These are phyloP conservation scores for Fusarium nodosum DNA, from an alignment of 2,329 filamentous ascomycete species.

Conservation along the genomic window DNA sequence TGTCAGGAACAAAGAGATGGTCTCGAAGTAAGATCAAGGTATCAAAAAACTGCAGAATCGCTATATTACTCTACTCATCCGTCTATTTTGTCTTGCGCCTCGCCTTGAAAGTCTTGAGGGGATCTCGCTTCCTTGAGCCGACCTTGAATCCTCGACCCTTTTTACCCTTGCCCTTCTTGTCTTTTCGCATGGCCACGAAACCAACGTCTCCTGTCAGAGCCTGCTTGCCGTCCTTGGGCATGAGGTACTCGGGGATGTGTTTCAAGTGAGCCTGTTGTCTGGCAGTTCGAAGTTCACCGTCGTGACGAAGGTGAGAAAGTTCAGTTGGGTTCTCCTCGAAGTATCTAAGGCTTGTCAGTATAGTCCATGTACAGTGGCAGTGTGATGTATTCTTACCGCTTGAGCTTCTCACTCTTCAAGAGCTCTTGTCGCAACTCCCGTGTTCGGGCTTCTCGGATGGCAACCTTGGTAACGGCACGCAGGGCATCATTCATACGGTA, in stretches of 20 bases:
- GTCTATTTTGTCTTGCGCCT: slow-evolving; percentile 61
- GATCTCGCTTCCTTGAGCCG: slow-evolving; percentile 79
- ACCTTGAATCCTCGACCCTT: slow-evolving; percentile 63
- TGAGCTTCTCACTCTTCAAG: slow-evolving; percentile 92
- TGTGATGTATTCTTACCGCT: slow-evolving; percentile 63
- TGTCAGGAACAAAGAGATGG: slow-evolving; percentile 1
- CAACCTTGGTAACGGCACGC: slow-evolving; percentile 88
- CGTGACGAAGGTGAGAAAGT: slow-evolving; percentile 87
- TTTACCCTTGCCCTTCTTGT: slow-evolving; percentile 64
- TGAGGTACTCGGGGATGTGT: slow-evolving; percentile 92
- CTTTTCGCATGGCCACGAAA: slow-evolving; percentile 78
- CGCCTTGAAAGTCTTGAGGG: slow-evolving; percentile 88
- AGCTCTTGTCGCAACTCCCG: slow-evolving; percentile 91
- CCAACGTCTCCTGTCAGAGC: slow-evolving; percentile 77
- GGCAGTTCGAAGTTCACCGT: slow-evolving; percentile 86
- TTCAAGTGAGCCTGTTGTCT: slow-evolving; percentile 90
- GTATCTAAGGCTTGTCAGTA: slow-evolving; percentile 63
- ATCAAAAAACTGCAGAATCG: slow-evolving; percentile 32
- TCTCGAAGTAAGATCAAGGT: slow-evolving; percentile 39
- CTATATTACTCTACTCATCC: slow-evolving; percentile 27
- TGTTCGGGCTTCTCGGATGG: slow-evolving; percentile 89
- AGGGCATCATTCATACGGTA: slow-evolving; percentile 96
- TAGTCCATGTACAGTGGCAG: background rate
- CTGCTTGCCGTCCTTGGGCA: slow-evolving; percentile 82
- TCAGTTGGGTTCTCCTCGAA: slow-evolving; percentile 98